Base-by-base conservation (phyloP, 2,329 filamentous ascomycete genomes). In the Aureobasidium sp. region DNA sequence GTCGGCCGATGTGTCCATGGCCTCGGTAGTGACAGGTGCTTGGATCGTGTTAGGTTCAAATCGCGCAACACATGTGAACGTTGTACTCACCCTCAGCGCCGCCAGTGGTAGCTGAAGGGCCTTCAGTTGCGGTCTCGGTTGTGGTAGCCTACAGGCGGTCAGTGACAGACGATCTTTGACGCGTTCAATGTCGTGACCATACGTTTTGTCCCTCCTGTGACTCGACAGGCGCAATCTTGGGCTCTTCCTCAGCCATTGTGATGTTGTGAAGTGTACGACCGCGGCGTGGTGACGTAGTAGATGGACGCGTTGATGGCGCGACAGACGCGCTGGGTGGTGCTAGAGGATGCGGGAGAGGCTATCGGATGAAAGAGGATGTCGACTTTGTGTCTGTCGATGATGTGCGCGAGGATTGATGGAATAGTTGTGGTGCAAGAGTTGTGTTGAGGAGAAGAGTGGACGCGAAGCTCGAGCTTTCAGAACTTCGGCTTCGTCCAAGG, bases 171-270 rank as follows among this genome's bases (percentile, higher is more conserved):
- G 31, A 40, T 27, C 27, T 39, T 8, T 39, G 35, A 37, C 52
- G 56, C 61, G 54, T 45, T 17, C 48, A 17, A 14, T 9, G 24
- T 52, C 15, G 19, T 24, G 22, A 50, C 22, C 31, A 24, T 61
- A 64, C 63, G 40, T 56, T 48, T 29, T 64, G 60, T 45, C 40
- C 61, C 42, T 70, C 70, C 37, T 64, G 60, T 45, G 48, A 56
- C 48, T 70, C 69, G 22, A 66, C 68, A 45, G 69, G 64, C 47
- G 65, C 66, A 49, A 65, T 65, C 62, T 66, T 65, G 49, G 64
- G 62, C 39, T 66, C 61, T 63, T 70, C 70, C 50, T 73, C 71
- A 50, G 69, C 67, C 71, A 73, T 73, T 50, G 62, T 63, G 40
- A 54, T 48, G 44, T 39, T 35, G n/a, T 9, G 19, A 31, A 31